A percentile compares a stretch with the other conserved stretches of the same genome.
Conservation (phyloP, 352 stramenopile species). For the Pythium biforme region DNA sequence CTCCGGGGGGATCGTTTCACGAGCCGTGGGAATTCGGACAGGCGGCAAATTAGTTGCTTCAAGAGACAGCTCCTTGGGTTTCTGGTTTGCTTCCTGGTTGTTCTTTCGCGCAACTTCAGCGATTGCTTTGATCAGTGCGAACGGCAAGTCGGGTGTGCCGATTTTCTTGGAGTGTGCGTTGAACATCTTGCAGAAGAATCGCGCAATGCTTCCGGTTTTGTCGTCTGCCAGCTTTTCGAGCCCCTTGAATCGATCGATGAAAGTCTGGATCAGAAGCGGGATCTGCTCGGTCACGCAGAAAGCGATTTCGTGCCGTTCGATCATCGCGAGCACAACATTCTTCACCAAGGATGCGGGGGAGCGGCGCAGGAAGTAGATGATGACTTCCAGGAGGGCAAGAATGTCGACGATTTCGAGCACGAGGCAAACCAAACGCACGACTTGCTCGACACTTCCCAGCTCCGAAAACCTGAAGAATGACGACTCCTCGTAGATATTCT, state of each 20-base stretch:
- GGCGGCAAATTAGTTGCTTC: constrained; percentile 67
- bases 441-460: constrained; percentile 78
- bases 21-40: constrained; percentile 68
- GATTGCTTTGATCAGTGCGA: constrained; percentile 69
- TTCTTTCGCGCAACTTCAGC: constrained; percentile 72
- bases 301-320: constrained; percentile 81
- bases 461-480: constrained; percentile 84
- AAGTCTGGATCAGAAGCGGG: constrained; percentile 73
- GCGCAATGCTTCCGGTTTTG: constrained; percentile 63
- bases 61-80: constrained; percentile 69
- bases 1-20: constrained; percentile 68
- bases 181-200: constrained; percentile 86
- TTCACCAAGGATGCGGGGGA: constrained; percentile 80
- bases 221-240: constrained; percentile 71
- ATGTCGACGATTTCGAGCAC: constrained; percentile 84
- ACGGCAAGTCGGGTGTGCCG: constrained; percentile 69
- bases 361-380: constrained; percentile 75
- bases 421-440: constrained; percentile 77
- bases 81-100: constrained; percentile 77
- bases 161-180: constrained; percentile 84
- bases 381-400: constrained; percentile 73
- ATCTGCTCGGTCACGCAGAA: constrained; percentile 85
- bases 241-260: constrained; percentile 79
- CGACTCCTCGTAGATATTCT: constrained; percentile 79
- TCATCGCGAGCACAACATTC: constrained; percentile 77